These are phyloP conservation scores for Deuterostichococcus epilithicus DNA, from an alignment of 139 green algal genomes.

Conservation along the genomic window DNA sequence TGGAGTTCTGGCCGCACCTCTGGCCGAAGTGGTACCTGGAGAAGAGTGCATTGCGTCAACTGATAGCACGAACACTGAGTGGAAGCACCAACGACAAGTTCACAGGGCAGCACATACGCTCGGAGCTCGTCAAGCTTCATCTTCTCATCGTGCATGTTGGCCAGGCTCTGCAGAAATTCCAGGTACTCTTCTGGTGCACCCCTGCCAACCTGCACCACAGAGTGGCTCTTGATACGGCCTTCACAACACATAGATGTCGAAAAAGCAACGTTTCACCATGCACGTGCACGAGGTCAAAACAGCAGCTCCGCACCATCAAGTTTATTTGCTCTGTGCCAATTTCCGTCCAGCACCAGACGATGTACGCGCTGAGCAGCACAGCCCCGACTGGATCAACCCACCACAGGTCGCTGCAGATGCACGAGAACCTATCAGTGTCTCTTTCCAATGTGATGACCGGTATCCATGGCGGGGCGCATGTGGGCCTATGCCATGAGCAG, in stretches of 20 bases:
- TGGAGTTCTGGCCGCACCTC: not conserved
- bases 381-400: conserved; percentile 61
- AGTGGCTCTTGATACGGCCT: not conserved
- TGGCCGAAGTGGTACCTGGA: not conserved
- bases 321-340: conserved; percentile 62
- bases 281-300: not conserved
- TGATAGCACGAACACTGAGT: not conserved
- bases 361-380: conserved; percentile 61
- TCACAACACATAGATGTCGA: not conserved
- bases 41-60: not conserved
- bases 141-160: conserved; percentile 39
- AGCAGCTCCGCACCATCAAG: not conserved
- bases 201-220: conserved; percentile 46
- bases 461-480: not conserved
- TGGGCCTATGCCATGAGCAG: not conserved
- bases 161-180: conserved; percentile 42
- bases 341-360: conserved; percentile 59
- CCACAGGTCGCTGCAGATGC: conserved; percentile 30
- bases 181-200: conserved; percentile 48
- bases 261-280: not conserved
- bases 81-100: not conserved
- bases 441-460: not conserved
- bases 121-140: conserved; percentile 35
- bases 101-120: not conserved
- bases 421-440: conserved; percentile 15